Base-by-base conservation (phyloP, 2,329 filamentous ascomycete genomes). In the Metarhizium robertsii region DNA sequence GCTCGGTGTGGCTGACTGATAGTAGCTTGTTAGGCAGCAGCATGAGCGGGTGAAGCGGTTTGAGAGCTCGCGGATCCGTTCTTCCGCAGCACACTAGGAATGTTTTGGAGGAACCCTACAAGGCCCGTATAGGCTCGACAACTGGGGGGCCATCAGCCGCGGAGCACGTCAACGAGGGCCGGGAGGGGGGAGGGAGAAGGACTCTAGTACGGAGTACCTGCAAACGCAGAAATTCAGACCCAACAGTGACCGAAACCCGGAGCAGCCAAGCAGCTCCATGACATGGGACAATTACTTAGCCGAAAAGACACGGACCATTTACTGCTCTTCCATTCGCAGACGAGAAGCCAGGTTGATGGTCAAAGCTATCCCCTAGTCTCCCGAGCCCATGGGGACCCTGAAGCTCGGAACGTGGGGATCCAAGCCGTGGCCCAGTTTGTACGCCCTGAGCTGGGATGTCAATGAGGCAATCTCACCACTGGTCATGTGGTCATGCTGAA, bases 401-500 rank as follows among this genome's bases (percentile, higher is more conserved):
- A 16, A 38, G n/a, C 40, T 52, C 40, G 53, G 29, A 52, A 52
- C 53, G 42, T 55, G 53, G 52, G 34, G 48, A 29, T 43, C 7
- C 45, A 45, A 50, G 53, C 13, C 25, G 18, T 20, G 30, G 8
- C 47, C 47, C 34, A 45, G 10, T 25, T 25, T 25, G 25, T 29
- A 25, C n/a, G 38, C 43, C 43, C 20, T 51, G 42, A 43, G 32
- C 50, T 45, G 46, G 50, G 54, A 43, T 50, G 10, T 32, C 42
- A 3, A 51, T 43, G 52, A 52, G 53, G 51, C 55, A 59, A 59
- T 58, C 55, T 59, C 53, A 46, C 34, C 53, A 30, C 40, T 25
- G 49, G 58, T 59, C 58, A 59, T 56, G 58, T 59, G 58, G 53
- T 50, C 55, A 55, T 40, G 47, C 53, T 54, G 55, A 59, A n/a